Conservation (phyloP, 2,329 filamentous ascomycete genomes). For the Xylaria sp. region DNA sequence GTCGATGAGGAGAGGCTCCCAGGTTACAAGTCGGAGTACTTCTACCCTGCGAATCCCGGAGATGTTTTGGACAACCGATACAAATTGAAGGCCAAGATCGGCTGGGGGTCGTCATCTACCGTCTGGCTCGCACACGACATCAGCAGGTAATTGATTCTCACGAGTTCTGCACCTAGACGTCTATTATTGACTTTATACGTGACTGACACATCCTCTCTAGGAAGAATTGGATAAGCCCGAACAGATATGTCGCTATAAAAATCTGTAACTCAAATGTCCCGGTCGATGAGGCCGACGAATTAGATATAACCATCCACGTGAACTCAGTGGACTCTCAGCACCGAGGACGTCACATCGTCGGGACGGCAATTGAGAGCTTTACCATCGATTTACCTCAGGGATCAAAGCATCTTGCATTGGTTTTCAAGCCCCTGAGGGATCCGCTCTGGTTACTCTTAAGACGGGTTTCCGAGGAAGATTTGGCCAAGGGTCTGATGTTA, state of each 20-base stretch:
- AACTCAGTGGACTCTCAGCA: slow-evolving; percentile 3
- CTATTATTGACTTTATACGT: neutral
- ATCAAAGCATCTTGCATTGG: slow-evolving; percentile 9
- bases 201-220: slow-evolving; percentile 15
- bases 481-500: neutral
- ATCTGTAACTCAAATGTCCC: slow-evolving; percentile 6
- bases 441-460: slow-evolving; percentile 14
- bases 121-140: slow-evolving; percentile 22
- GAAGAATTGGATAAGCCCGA: slow-evolving; percentile 7
- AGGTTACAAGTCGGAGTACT: slow-evolving; percentile 4
- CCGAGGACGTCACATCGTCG: slow-evolving; percentile 13
- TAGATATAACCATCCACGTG: slow-evolving; percentile 15
- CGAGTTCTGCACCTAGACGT: neutral
- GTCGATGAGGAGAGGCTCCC: slow-evolving; percentile 15
- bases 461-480: slow-evolving; percentile 7
- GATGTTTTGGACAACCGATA: slow-evolving; percentile 17
- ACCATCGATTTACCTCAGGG: slow-evolving; percentile 8
- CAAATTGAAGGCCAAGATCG: slow-evolving; percentile 20
- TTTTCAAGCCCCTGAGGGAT: slow-evolving; percentile 19
- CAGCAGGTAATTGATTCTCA: slow-evolving; percentile 11
- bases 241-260: slow-evolving; percentile 21
- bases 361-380: slow-evolving; percentile 9
- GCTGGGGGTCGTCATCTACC: slow-evolving; percentile 21
- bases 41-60: slow-evolving; percentile 17
- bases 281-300: slow-evolving; percentile 7